phyloP scores from a whole-genome alignment of 2,329 filamentous ascomycete species.

The Calonectria ilicicola region DNA sequence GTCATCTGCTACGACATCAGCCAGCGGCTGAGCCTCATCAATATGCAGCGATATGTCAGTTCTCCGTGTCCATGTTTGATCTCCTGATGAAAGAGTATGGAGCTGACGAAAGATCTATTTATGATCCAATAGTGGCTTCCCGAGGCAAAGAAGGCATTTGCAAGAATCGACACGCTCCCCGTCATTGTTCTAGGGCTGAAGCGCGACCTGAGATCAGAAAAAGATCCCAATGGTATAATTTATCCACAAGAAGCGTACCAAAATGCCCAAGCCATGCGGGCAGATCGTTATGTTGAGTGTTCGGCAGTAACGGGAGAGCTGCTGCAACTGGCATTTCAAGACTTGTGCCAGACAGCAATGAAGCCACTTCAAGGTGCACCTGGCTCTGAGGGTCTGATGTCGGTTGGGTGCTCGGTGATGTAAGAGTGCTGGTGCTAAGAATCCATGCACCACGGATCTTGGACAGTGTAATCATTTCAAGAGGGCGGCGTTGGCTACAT shows the following conservation, averaged over 20 bases:
- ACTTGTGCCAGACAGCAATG: conserved; percentile 69
- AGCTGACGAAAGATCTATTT: conserved; percentile 5
- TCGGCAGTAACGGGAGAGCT: conserved; percentile 72
- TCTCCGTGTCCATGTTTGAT: conserved; percentile 24
- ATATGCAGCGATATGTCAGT: conserved; percentile 68
- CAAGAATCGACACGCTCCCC: conserved; percentile 61
- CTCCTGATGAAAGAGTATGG: neutral
- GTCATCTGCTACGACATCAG: conserved; percentile 73
- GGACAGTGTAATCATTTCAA: neutral
- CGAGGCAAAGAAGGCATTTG: conserved; percentile 63
- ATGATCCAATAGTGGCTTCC: conserved; percentile 65
- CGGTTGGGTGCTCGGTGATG: conserved; percentile 60
- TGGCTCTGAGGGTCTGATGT: conserved; percentile 50
- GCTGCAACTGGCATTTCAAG: conserved; percentile 68
- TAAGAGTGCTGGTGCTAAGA: conserved; percentile 46
- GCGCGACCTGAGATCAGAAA: conserved; percentile 68
- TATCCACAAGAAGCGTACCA: conserved; percentile 72
- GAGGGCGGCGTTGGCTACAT: neutral
- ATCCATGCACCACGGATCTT: neutral
- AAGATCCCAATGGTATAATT: conserved; percentile 70
- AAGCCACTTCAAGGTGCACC: conserved; percentile 56
- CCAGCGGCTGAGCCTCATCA: conserved; percentile 67
- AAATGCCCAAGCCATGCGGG: conserved; percentile 68
- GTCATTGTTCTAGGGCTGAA: conserved; percentile 71
- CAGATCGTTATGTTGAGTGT: conserved; percentile 74